Conservation (phyloP, 1,284 basidiomycete genomes). For the Cutaneotrichosporon daszewskae region DNA sequence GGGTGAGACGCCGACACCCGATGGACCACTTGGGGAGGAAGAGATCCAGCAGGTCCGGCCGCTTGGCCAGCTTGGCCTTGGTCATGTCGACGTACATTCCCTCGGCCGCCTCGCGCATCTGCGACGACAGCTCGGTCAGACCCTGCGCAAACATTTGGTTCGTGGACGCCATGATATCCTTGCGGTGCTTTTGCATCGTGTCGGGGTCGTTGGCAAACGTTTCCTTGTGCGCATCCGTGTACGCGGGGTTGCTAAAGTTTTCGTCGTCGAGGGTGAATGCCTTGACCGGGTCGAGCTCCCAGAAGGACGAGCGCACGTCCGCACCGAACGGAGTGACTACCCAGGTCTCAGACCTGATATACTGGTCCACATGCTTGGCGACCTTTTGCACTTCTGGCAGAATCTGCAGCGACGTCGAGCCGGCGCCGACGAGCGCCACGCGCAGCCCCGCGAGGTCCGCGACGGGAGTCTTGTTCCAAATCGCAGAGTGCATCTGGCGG, state of each 20-base stretch:
- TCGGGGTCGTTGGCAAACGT: constrained; percentile 16
- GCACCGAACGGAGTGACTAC: constrained; percentile 8
- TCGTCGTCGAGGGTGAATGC: constrained; percentile 20
- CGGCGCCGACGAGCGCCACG: constrained; percentile 14
- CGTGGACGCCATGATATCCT: constrained; percentile 24
- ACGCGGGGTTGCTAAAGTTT: constrained; percentile 22
- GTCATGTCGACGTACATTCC: constrained; percentile 18
- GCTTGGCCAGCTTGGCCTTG: constrained; percentile 14
- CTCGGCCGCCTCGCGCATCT: constrained; percentile 14
- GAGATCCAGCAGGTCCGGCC: constrained; percentile 19
- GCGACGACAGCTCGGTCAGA: background rate
- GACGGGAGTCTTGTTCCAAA: constrained; percentile 16
- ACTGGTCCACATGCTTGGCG: constrained; percentile 23
- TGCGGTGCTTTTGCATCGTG: constrained; percentile 20
- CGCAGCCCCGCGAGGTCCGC: constrained; percentile 16
- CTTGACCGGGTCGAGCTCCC: constrained; percentile 19
- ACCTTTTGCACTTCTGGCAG: constrained; percentile 20
- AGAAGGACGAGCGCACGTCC: constrained; percentile 17
- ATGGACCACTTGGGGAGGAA: constrained; percentile 24
- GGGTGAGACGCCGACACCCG: constrained; percentile 35
- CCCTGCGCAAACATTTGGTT: constrained; percentile 21
- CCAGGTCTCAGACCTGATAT: constrained; percentile 19
- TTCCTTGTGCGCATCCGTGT: constrained; percentile 24
- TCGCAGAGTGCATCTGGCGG: constrained; percentile 20
- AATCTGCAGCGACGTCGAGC: constrained; percentile 22